phyloP scores from a whole-genome alignment of 208 protist genomes.

The Trypanosomatidae sp. region DNA sequence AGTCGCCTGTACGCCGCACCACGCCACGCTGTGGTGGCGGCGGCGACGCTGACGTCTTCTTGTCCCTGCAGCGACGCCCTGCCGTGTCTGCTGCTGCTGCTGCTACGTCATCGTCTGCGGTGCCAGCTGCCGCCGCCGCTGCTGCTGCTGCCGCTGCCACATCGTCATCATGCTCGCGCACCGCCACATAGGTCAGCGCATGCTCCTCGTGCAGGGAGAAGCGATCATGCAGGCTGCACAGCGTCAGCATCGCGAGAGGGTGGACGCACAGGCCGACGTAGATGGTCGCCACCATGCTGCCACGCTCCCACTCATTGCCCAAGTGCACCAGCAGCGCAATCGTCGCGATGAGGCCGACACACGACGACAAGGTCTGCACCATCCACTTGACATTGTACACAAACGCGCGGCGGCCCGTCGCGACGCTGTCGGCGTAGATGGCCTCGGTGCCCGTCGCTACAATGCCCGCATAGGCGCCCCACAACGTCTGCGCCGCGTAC shows the following conservation, averaged over 20 bases:
- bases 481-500: conserved; percentile 13
- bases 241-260: conserved; percentile 6
- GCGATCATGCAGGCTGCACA: conserved; percentile 10
- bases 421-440: conserved; percentile 35
- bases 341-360: conserved; percentile 21
- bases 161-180: too few relatives aligned
- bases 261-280: conserved; percentile 9
- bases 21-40: too few relatives aligned
- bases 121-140: too few relatives aligned
- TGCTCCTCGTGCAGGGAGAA: conserved; percentile 7
- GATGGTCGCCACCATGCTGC: conserved; percentile 14
- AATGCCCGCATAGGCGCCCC: conserved; percentile 20
- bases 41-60: too few relatives aligned
- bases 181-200: too few relatives aligned
- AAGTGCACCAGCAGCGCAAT: conserved; percentile 20
- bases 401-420: conserved; percentile 14
- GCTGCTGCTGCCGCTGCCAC: not conserved
- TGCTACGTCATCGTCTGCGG: too few relatives aligned
- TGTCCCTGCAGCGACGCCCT: too few relatives aligned
- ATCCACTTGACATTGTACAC: conserved; percentile 69
- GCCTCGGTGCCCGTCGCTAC: conserved; percentile 19
- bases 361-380: conserved; percentile 20
- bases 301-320: conserved; percentile 25
- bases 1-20: too few relatives aligned
- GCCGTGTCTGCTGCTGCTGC: too few relatives aligned